These are phyloP conservation scores for Acanthamoeba castellanii DNA, from an alignment of 208 protist genomes.

Conservation along the genomic window DNA sequence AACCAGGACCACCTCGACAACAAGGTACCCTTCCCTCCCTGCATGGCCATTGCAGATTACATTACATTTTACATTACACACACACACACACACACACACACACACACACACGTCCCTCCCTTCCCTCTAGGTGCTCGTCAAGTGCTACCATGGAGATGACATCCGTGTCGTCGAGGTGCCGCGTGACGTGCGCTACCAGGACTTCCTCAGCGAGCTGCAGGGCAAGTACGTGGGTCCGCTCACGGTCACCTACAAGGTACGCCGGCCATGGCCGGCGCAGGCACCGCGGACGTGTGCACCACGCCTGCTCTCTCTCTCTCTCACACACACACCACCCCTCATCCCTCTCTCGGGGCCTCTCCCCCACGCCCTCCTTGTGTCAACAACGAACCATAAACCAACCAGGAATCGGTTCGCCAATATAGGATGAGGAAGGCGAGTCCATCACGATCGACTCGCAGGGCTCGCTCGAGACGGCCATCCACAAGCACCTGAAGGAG, in stretches of 20 bases:
- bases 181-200: neutral
- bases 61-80: neutral
- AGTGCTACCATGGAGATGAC: conserved; percentile 38
- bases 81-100: too few relatives aligned
- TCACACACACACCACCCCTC: too few relatives aligned
- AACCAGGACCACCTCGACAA: neutral
- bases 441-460: conserved; percentile 49
- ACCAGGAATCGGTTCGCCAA: too few relatives aligned
- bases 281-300: neutral
- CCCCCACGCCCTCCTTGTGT: too few relatives aligned
- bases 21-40: conserved; percentile 7
- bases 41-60: neutral
- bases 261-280: too few relatives aligned
- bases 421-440: conserved; percentile 56
- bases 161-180: conserved; percentile 60
- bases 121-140: neutral
- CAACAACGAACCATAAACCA: too few relatives aligned
- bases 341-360: neutral
- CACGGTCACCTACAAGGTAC: conserved; percentile 52
- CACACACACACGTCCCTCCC: neutral
- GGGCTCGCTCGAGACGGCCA: neutral
- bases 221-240: conserved; percentile 16
- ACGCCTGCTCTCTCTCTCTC: neutral
- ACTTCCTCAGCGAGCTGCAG: conserved; percentile 25
- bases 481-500: conserved; percentile 52